A percentile compares a stretch with the other conserved stretches of the same genome.
Evolutionary conservation across 1,284 basidiomycete genomes (phyloP).

Genomic region (Fistulinella staudtii): DNA sequence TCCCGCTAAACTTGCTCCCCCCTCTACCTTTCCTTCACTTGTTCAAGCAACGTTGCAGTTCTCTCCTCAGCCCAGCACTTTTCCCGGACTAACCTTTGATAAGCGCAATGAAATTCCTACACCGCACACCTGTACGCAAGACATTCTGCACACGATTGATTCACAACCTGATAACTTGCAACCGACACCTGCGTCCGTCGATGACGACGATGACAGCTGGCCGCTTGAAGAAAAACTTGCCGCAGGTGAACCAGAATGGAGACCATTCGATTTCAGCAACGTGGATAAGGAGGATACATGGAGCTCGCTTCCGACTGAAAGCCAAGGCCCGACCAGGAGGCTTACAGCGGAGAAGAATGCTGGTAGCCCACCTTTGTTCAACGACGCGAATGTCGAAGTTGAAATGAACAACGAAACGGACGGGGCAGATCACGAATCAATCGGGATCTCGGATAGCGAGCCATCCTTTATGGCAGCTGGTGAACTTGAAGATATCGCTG

Average conservation of each 20-base stretch:
- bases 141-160: slow-evolving; percentile 47
- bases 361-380: slow-evolving; percentile 11
- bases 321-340: slow-evolving; percentile 36
- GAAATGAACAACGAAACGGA: slow-evolving; percentile 13
- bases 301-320: slow-evolving; percentile 61
- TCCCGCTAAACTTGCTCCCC: slow-evolving; percentile 32
- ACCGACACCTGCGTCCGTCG: slow-evolving; percentile 42
- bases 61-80: slow-evolving; percentile 49
- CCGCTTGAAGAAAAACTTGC: slow-evolving; percentile 61
- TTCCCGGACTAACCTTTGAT: slow-evolving; percentile 50
- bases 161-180: slow-evolving; percentile 33
- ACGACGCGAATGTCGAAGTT: slow-evolving; percentile 5
- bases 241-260: slow-evolving; percentile 51
- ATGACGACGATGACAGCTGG: slow-evolving; percentile 72
- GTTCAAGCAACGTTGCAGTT: slow-evolving; percentile 31
- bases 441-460: slow-evolving; percentile 25
- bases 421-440: slow-evolving; percentile 38
- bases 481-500: slow-evolving; percentile 40
- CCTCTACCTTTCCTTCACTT: slow-evolving; percentile 18
- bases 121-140: slow-evolving; percentile 60
- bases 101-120: slow-evolving; percentile 41
- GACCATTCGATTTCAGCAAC: slow-evolving; percentile 41
- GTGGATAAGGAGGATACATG: slow-evolving; percentile 61
- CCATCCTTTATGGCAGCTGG: slow-evolving; percentile 32
- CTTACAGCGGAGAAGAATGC: slow-evolving; percentile 16